A percentile compares a stretch with the other conserved stretches of the same genome.
These are phyloP conservation scores for Debaryomyces singareniensis DNA, from an alignment of 1,139 yeast species.

Conservation along the genomic window DNA sequence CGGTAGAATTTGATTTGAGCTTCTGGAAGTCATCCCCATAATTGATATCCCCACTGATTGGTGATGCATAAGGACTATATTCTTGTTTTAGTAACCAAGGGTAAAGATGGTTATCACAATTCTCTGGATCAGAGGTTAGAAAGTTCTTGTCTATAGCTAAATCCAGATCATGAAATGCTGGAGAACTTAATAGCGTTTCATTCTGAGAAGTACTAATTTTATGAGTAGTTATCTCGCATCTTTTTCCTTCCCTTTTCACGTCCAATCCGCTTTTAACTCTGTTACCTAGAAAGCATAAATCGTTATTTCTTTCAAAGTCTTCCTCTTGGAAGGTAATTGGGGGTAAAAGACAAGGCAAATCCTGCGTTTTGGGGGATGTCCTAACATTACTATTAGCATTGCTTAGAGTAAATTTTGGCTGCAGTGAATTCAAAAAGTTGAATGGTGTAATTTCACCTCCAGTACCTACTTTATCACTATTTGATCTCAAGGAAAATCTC, in stretches of 20 bases:
- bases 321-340: slow-evolving; percentile 3
- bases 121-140: slow-evolving; percentile 4
- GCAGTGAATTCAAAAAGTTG: slow-evolving; percentile 6
- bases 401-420: slow-evolving; percentile 2
- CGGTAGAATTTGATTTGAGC: background rate
- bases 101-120: slow-evolving; percentile 2
- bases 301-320: background rate
- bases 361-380: background rate
- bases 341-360: slow-evolving; percentile 3
- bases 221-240: slow-evolving; percentile 1
- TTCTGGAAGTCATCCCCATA: background rate
- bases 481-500: too few species aligned
- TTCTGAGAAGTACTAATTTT: background rate
- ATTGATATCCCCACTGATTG: background rate
- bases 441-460: slow-evolving; percentile 3
- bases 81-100: slow-evolving; percentile 4
- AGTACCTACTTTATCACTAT: too few species aligned
- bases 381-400: slow-evolving; percentile 1
- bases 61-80: background rate
- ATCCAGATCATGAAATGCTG: slow-evolving; percentile 3
- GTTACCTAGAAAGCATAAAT: background rate
- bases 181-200: slow-evolving; percentile 3
- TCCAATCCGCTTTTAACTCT: background rate
- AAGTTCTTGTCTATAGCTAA: slow-evolving; percentile 4
- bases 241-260: slow-evolving; percentile 1